A percentile compares a stretch with the other conserved stretches of the same genome.
Evolutionary conservation across 441 rosid species (phyloP).

Genomic region (Eruca vesicaria): DNA sequence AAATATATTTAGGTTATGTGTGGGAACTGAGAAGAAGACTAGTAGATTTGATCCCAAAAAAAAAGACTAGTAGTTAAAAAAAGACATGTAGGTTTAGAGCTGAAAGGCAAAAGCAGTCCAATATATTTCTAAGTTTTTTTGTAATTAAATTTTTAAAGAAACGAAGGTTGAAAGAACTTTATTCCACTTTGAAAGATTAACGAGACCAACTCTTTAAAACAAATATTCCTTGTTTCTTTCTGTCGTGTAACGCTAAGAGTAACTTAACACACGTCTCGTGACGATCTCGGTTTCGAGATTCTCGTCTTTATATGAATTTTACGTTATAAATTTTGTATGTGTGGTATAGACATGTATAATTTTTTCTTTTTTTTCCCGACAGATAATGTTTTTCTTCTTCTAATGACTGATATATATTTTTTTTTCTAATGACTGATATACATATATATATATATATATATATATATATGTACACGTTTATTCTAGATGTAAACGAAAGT

Average conservation of each 20-base stretch:
- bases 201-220: neutral
- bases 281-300: conserved; percentile 28
- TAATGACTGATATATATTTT: neutral
- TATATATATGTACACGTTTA: neutral
- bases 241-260: conserved; percentile 11
- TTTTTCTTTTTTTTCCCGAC: too few relatives aligned
- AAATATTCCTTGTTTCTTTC: conserved; percentile 8
- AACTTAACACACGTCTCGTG: conserved; percentile 31
- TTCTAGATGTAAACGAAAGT: neutral
- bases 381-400: neutral
- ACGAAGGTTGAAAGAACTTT: neutral
- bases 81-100: conserved; percentile 26
- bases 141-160: neutral
- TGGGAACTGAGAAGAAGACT: conserved; percentile 14
- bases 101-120: conserved; percentile 21
- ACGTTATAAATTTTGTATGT: neutral
- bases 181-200: neutral
- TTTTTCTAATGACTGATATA: neutral
- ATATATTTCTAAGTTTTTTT: neutral
- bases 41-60: conserved; percentile 23
- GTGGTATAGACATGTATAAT: neutral
- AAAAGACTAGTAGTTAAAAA: conserved; percentile 19
- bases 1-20: neutral
- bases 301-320: conserved; percentile 1
- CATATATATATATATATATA: too few relatives aligned